phyloP scores from a whole-genome alignment of 2,329 filamentous ascomycete species.

The Tricladium varicosporioides region DNA sequence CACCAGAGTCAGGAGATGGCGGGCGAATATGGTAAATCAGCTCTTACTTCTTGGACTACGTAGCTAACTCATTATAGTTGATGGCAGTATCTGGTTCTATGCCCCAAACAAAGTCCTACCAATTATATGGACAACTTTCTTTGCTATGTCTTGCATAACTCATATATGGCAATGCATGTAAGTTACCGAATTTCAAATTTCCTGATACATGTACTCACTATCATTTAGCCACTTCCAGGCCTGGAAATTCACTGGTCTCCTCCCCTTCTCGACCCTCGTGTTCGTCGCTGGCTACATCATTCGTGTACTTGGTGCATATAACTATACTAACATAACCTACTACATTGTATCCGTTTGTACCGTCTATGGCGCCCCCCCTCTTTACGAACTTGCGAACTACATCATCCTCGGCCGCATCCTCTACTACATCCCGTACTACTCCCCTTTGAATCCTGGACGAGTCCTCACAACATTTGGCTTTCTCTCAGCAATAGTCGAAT shows the following conservation, averaged over 20 bases:
- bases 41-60: background rate
- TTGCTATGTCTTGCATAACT: background rate
- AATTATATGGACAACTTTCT: background rate
- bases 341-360: background rate
- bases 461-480: background rate
- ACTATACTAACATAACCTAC: background rate
- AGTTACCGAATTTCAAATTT: background rate
- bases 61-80: background rate
- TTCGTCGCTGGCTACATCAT: background rate
- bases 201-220: background rate
- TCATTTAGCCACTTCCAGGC: background rate
- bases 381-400: background rate
- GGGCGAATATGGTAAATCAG: background rate
- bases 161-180: background rate
- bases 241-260: background rate
- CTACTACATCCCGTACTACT: background rate
- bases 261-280: background rate
- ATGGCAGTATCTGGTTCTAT: background rate
- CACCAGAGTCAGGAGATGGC: too few relatives aligned
- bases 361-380: background rate
- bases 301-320: background rate
- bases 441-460: background rate
- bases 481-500: background rate
- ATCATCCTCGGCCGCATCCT: background rate
- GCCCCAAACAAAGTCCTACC: background rate